A percentile compares a stretch with the other conserved stretches of the same genome.
Conservation (phyloP, 2,329 filamentous ascomycete genomes). For the Cordyceps cicadae region DNA sequence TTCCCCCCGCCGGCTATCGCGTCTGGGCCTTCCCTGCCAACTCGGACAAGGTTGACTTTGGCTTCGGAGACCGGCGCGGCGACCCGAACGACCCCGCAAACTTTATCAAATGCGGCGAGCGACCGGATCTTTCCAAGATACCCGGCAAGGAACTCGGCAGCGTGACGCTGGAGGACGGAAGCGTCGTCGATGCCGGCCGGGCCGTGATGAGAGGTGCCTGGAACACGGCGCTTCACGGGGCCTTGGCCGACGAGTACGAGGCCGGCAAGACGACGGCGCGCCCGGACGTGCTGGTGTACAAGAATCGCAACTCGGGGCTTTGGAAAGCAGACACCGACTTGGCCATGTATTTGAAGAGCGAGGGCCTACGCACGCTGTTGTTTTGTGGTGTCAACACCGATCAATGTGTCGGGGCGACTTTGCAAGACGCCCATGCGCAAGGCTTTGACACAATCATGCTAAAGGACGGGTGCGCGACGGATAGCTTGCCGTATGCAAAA, state of each 20-base stretch:
- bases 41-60: not conserved
- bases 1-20: not conserved
- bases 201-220: conserved; percentile 45
- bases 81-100: not conserved
- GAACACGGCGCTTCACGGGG: conserved; percentile 45
- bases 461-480: conserved; percentile 46
- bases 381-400: conserved; percentile 55
- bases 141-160: conserved; percentile 32
- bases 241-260: conserved; percentile 27
- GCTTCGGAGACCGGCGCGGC: not conserved
- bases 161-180: conserved; percentile 18
- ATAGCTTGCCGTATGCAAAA: conserved; percentile 18
- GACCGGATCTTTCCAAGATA: not conserved
- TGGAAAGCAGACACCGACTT: conserved; percentile 18
- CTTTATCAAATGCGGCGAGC: not conserved
- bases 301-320: conserved; percentile 51
- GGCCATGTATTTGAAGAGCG: conserved; percentile 24
- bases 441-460: conserved; percentile 49
- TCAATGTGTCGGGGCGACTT: conserved; percentile 50
- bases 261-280: conserved; percentile 23
- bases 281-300: conserved; percentile 43
- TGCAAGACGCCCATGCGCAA: conserved; percentile 46
- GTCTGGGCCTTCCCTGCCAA: not conserved
- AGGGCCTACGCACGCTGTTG: conserved; percentile 39
- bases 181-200: conserved; percentile 22